phyloP scores from a whole-genome alignment of 208 protist genomes.

The Leishmania amazonensis region DNA sequence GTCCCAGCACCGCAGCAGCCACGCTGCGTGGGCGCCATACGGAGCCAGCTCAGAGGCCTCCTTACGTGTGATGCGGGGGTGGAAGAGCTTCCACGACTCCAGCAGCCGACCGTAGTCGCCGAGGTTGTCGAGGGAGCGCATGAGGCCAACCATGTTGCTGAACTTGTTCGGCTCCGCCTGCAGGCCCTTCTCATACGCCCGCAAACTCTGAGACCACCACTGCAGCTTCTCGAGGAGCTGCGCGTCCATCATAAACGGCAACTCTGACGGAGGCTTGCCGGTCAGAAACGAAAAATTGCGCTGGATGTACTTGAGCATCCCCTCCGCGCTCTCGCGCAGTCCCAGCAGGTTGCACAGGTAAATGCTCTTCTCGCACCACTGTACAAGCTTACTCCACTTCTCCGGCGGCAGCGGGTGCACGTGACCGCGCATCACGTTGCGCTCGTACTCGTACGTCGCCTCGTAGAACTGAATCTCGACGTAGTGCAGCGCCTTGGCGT shows the following conservation, averaged over 20 bases:
- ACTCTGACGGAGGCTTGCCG: slow-evolving; percentile 61
- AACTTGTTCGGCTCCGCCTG: slow-evolving; percentile 84
- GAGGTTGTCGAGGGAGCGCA: slow-evolving; percentile 97
- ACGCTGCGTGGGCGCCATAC: slow-evolving; percentile 95
- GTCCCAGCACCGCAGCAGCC: slow-evolving; percentile 94
- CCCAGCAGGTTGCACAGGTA: slow-evolving; percentile 98
- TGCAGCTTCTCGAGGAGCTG: slow-evolving; percentile 97
- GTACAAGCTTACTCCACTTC: slow-evolving; percentile 66
- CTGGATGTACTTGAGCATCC: slow-evolving; percentile 96
- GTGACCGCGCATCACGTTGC: slow-evolving; percentile 63
- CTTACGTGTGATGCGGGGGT: slow-evolving; percentile 61
- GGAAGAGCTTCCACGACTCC: slow-evolving; percentile 78
- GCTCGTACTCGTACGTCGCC: slow-evolving; percentile 75
- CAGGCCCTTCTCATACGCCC: slow-evolving; percentile 85
- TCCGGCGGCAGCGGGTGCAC: slow-evolving; percentile 57
- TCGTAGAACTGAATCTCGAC: slow-evolving; percentile 93
- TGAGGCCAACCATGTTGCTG: slow-evolving; percentile 92
- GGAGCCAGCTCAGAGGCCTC: slow-evolving; percentile 90
- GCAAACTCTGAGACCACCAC: slow-evolving; percentile 97
- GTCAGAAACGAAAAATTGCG: slow-evolving; percentile 87
- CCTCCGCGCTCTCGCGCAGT: slow-evolving; percentile 97
- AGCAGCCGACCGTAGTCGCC: slow-evolving; percentile 94
- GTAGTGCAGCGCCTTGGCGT: slow-evolving; percentile 95
- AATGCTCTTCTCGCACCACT: slow-evolving; percentile 94
- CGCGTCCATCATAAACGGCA: slow-evolving; percentile 87